Evolutionary conservation across 139 green algal species (phyloP).

Genomic region (Asterochloris erici): DNA sequence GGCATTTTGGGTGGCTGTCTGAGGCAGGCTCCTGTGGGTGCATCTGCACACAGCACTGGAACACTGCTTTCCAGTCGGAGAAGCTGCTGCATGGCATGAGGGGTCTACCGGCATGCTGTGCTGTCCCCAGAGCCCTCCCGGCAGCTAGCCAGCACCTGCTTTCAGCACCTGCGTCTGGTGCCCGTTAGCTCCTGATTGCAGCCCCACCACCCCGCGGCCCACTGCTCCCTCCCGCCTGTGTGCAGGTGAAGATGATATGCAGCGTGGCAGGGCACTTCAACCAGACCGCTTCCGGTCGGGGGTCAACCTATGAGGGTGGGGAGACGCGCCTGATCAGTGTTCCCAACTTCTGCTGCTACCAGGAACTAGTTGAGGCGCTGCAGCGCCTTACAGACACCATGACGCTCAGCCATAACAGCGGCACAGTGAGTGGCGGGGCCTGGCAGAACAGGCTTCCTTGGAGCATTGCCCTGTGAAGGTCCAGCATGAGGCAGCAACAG

Average conservation of each 20-base stretch:
- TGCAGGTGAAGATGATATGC: constrained; percentile 42
- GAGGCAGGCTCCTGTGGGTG: not conserved
- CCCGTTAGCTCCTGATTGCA: constrained; percentile 12
- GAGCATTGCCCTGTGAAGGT: too few relatives aligned
- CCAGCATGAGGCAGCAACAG: too few relatives aligned
- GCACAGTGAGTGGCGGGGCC: not conserved
- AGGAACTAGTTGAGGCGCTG: constrained; percentile 34
- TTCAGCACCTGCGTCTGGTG: too few relatives aligned
- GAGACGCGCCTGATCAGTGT: constrained; percentile 70
- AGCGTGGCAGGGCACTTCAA: constrained; percentile 37
- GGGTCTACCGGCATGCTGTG: too few relatives aligned
- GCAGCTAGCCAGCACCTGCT: too few relatives aligned
- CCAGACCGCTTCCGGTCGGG: constrained; percentile 1
- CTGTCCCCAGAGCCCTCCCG: too few relatives aligned
- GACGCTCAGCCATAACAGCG: constrained; percentile 6
- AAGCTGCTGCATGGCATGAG: too few relatives aligned
- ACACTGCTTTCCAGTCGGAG: too few relatives aligned
- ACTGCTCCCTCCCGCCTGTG: not conserved
- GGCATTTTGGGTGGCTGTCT: too few relatives aligned
- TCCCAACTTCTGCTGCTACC: constrained; percentile 15
- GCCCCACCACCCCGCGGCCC: constrained; percentile 21
- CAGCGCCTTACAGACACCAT: constrained; percentile 24
- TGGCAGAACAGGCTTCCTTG: too few relatives aligned
- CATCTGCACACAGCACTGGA: too few relatives aligned
- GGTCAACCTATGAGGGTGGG: constrained; percentile 44